Percentiles rank a stretch among this genome's conserved stretches.
phyloP scores from a whole-genome alignment of 495 filamentous ascomycete species.

The Cercophora newfieldiana region DNA sequence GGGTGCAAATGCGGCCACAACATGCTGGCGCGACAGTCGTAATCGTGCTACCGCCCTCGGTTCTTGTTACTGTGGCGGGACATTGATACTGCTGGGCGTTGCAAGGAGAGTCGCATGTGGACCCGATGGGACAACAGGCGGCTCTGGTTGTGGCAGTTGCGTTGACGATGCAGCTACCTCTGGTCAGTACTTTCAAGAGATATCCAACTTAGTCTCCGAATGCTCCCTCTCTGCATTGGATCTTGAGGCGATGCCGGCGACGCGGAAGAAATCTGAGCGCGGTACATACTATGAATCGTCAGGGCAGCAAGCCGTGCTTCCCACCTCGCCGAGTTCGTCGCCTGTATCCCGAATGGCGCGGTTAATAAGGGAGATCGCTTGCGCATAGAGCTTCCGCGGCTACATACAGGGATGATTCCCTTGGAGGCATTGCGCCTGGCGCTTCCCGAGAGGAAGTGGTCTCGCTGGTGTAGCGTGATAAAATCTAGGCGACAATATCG shows the following conservation, averaged over 20 bases:
- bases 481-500: slow-evolving; percentile 6
- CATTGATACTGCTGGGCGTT: slow-evolving; percentile 21
- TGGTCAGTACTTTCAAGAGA: background rate
- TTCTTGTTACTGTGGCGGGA: slow-evolving; percentile 23
- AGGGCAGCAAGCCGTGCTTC: slow-evolving; percentile 9
- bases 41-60: slow-evolving; percentile 15
- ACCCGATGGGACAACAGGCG: slow-evolving; percentile 43
- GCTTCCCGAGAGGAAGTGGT: slow-evolving; percentile 2
- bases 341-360: slow-evolving; percentile 10
- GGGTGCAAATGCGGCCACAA: slow-evolving; percentile 39
- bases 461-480: slow-evolving; percentile 11
- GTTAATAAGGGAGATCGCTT: background rate
- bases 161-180: slow-evolving; percentile 34
- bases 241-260: background rate
- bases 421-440: slow-evolving; percentile 1
- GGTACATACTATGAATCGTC: slow-evolving; percentile 14
- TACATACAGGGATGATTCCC: slow-evolving; percentile 13
- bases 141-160: slow-evolving; percentile 14
- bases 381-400: background rate
- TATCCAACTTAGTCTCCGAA: too few species aligned
- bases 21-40: slow-evolving; percentile 33
- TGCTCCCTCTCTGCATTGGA: too few species aligned
- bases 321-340: slow-evolving; percentile 15
- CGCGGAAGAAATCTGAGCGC: background rate
- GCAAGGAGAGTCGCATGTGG: slow-evolving; percentile 38